Conservation (phyloP, 1,284 basidiomycete species). For the Cryptococcus maquisensis region DNA sequence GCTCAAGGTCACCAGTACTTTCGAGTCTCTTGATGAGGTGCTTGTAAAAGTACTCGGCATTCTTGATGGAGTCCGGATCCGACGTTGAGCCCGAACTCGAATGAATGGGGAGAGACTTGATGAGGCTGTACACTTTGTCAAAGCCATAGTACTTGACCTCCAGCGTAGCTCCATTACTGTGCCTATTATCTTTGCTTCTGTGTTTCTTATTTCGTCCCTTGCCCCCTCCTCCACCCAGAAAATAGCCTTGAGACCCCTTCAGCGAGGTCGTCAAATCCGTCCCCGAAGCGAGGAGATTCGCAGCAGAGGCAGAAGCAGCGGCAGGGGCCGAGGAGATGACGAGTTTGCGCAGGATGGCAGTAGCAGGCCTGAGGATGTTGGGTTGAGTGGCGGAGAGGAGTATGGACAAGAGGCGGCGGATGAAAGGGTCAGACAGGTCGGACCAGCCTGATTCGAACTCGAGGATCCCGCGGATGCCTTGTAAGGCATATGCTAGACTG, state of each 20-base stretch:
- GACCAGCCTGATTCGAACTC: conserved; percentile 42
- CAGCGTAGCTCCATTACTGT: background rate
- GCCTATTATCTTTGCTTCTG: background rate
- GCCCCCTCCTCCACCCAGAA: background rate
- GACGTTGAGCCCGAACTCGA: conserved; percentile 56
- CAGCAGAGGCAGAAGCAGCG: background rate
- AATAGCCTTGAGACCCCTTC: background rate
- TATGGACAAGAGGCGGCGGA: conserved; percentile 63
- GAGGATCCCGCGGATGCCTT: conserved; percentile 37
- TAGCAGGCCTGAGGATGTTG: conserved; percentile 95
- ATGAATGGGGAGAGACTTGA: conserved; percentile 60
- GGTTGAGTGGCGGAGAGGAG: conserved; percentile 68
- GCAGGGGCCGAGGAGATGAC: conserved; percentile 29
- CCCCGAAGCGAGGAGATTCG: too few species aligned
- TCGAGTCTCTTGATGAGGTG: conserved; percentile 68
- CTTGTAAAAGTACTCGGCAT: conserved; percentile 32
- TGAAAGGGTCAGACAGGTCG: conserved; percentile 30
- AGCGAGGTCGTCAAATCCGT: too few species aligned
- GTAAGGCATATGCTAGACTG: conserved; percentile 60
- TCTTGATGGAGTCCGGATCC: conserved; percentile 11
- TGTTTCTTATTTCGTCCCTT: background rate
- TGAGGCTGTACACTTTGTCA: conserved; percentile 72
- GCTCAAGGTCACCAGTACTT: conserved; percentile 70
- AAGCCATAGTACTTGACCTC: conserved; percentile 65
- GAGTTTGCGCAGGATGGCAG: conserved; percentile 50